Evolutionary conservation across 2,329 filamentous ascomycete species (phyloP).

Genomic region (Fusarium virguliforme): DNA sequence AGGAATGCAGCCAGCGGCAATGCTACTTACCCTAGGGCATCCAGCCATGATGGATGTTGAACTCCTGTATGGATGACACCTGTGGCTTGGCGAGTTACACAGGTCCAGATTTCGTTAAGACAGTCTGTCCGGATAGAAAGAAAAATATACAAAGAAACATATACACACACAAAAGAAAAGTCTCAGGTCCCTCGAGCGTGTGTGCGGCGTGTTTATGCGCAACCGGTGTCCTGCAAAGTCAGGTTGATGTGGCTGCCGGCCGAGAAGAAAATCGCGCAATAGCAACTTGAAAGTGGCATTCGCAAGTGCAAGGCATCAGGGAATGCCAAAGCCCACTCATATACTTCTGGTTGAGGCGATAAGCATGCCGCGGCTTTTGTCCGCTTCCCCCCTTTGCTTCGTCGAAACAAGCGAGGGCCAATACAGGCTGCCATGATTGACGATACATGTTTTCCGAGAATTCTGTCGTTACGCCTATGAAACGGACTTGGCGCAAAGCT

Average conservation of each 20-base stretch:
- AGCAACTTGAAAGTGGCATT: neutral
- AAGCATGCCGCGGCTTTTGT: neutral
- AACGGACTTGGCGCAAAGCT: conserved; percentile 1
- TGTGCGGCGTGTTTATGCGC: neutral
- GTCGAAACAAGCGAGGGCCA: neutral
- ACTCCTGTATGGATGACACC: neutral
- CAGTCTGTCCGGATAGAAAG: neutral
- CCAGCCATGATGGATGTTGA: neutral
- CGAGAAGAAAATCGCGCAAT: neutral
- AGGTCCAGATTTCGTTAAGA: neutral
- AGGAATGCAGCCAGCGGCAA: neutral
- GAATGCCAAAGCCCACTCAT: neutral
- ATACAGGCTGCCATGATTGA: neutral
- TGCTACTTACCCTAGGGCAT: neutral
- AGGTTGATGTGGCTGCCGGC: too few relatives aligned
- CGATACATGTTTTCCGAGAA: neutral
- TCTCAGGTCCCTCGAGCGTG: neutral
- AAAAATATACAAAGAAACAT: neutral
- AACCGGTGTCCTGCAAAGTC: too few relatives aligned
- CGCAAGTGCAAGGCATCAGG: neutral
- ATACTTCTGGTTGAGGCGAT: neutral
- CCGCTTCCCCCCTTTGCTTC: neutral
- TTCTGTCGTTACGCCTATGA: neutral
- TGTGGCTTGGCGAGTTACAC: neutral
- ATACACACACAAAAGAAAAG: neutral